phyloP scores from a whole-genome alignment of 257 asterid genomes.

The Eucommia ulmoides region DNA sequence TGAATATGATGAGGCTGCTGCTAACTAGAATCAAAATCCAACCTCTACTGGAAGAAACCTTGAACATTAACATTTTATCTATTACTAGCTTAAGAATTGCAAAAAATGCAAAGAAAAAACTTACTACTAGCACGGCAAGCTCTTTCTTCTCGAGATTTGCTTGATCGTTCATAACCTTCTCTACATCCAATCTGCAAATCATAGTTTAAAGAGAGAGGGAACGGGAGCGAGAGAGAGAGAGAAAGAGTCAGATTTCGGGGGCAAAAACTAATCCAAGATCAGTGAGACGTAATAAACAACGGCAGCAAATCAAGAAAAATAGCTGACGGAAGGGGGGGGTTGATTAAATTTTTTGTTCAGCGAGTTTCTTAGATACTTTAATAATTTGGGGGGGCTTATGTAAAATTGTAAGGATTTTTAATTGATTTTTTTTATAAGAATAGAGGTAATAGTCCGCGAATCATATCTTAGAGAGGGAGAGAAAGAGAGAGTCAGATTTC shows the following conservation, averaged over 20 bases:
- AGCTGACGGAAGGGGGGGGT: no score
- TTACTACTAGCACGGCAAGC: conserved; percentile 35
- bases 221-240: conserved; percentile 2
- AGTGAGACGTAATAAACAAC: neutral
- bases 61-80: conserved; percentile 14
- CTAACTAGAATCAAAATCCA: conserved; percentile 56
- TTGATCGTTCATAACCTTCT: conserved; percentile 50
- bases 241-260: neutral
- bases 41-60: no score
- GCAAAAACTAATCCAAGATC: neutral
- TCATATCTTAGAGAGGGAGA: no score
- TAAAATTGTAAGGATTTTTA: no score
- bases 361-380: no score
- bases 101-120: conserved; percentile 44
- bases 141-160: conserved; percentile 53
- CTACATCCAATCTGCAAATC: conserved; percentile 55
- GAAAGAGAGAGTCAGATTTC: no score
- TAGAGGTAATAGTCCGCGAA: no score
- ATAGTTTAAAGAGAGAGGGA: conserved; percentile 3
- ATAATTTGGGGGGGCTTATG: no score
- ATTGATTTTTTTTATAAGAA: no score
- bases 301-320: neutral
- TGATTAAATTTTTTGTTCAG: no score
- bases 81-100: conserved; percentile 40
- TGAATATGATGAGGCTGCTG: no score